Conservation (phyloP, 208 protist genomes). For the Leishmania aethiopica region DNA sequence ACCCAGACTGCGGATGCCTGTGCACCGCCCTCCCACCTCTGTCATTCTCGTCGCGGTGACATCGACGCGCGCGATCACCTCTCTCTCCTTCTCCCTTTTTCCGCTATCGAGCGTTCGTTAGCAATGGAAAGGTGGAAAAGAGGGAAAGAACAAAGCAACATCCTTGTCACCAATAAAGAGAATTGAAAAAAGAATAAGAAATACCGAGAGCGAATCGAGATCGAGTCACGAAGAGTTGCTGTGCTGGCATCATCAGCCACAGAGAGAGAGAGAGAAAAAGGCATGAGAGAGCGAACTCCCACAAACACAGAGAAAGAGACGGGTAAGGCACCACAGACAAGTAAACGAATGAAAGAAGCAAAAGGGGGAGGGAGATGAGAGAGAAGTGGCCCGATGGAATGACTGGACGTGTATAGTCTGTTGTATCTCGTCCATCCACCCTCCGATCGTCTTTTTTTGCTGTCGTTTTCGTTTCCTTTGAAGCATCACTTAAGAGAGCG, state of each 20-base stretch:
- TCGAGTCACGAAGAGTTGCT: neutral
- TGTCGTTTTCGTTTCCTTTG: neutral
- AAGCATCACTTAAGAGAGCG: neutral
- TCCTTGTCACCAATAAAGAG: neutral
- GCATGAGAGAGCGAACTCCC: neutral
- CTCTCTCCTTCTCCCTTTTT: neutral
- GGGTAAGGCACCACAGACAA: neutral
- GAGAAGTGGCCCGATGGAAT: neutral
- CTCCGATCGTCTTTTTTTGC: neutral
- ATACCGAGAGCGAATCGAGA: neutral
- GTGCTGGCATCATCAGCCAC: neutral
- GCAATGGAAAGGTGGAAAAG: neutral
- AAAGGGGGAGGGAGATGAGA: neutral
- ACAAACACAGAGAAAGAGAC: neutral
- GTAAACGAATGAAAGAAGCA: neutral
- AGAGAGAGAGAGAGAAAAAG: neutral
- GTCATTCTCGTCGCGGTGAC: neutral
- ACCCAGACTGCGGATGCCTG: neutral
- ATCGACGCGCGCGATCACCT: neutral
- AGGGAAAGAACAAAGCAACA: neutral
- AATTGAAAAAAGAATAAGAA: constrained; percentile 13
- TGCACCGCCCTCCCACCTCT: neutral
- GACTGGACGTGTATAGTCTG: no score
- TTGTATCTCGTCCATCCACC: neutral
- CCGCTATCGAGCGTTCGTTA: neutral